phyloP scores from a whole-genome alignment of 2,329 filamentous ascomycete genomes.

The Zarea fungicola region DNA sequence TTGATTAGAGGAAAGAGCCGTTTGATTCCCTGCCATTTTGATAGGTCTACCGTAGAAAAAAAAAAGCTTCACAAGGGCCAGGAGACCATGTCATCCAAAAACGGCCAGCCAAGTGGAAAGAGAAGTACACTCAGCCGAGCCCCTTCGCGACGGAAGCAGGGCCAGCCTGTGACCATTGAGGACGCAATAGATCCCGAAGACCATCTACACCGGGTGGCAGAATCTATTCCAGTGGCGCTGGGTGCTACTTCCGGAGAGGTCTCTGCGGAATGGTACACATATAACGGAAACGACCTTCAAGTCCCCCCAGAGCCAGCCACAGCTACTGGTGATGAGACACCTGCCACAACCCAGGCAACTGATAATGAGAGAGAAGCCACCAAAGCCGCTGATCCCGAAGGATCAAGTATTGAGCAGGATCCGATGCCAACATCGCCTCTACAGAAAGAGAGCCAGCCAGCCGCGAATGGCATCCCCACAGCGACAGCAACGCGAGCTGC shows the following conservation, averaged over 20 bases:
- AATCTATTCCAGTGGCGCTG: background rate
- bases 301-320: background rate
- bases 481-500: too few species aligned
- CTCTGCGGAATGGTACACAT: background rate
- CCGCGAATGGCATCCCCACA: too few species aligned
- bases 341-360: background rate
- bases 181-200: conserved; percentile 5
- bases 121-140: conserved; percentile 10
- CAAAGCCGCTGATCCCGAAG: background rate
- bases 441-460: too few species aligned
- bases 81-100: conserved; percentile 2
- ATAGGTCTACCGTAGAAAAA: background rate
- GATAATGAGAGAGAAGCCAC: background rate
- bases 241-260: background rate
- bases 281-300: background rate
- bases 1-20: too few species aligned
- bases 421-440: background rate
- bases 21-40: background rate
- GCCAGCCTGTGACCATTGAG: conserved; percentile 5
- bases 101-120: background rate
- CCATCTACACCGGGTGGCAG: background rate
- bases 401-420: background rate
- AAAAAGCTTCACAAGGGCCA: background rate
- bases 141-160: conserved; percentile 5
- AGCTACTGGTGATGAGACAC: background rate